phyloP scores from a whole-genome alignment of 192 early-diverging fungal genomes.

The Allomyces macrogynus region DNA sequence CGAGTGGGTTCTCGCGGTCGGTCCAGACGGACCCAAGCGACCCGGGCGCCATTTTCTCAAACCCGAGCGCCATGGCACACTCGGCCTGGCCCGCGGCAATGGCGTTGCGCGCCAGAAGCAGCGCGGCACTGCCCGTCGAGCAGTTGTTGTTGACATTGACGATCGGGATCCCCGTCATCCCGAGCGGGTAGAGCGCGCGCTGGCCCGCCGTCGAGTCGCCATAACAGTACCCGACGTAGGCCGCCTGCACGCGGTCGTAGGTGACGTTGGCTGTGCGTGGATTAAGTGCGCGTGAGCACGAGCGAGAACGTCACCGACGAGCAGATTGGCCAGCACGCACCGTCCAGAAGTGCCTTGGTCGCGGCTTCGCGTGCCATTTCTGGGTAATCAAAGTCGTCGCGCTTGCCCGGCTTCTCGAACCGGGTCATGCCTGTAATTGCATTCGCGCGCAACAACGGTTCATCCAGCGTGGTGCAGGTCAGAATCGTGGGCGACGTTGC shows the following conservation, averaged over 20 bases:
- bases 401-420: constrained; percentile 3
- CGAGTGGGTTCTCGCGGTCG: constrained; percentile 42
- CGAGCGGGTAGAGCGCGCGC: constrained; percentile 49
- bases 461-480: constrained; percentile 10
- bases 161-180: constrained; percentile 47
- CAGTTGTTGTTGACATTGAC: constrained; percentile 63
- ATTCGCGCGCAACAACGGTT: background rate
- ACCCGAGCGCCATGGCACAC: constrained; percentile 52
- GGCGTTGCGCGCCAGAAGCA: constrained; percentile 37
- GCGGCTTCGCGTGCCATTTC: constrained; percentile 38
- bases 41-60: constrained; percentile 45
- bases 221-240: constrained; percentile 27
- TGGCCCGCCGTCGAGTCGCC: constrained; percentile 49
- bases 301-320: constrained; percentile 1
- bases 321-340: constrained; percentile 14
- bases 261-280: background rate
- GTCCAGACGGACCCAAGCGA: constrained; percentile 25
- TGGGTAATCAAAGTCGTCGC: constrained; percentile 2
- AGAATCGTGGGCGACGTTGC: constrained; percentile 26
- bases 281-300: background rate
- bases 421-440: background rate
- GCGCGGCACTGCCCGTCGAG: constrained; percentile 49
- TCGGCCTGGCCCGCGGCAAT: constrained; percentile 37
- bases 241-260: constrained; percentile 3
- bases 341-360: constrained; percentile 49